These are phyloP conservation scores for Arbutus unedo DNA, from an alignment of 148 eudicot genomes.

Conservation along the genomic window DNA sequence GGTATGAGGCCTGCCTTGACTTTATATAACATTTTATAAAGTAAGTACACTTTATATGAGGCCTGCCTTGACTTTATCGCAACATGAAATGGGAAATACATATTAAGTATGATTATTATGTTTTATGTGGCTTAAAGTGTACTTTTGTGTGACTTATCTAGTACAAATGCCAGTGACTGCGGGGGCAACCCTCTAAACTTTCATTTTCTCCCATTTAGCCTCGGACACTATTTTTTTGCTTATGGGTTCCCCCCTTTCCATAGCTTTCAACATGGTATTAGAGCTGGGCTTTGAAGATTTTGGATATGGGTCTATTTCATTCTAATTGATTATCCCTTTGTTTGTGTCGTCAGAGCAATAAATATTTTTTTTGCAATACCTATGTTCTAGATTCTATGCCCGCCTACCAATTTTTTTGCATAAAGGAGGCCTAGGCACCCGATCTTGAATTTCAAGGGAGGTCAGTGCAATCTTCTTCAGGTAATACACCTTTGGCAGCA, in stretches of 20 bases:
- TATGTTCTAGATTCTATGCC: no score
- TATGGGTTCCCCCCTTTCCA: neutral
- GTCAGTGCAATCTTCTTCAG: no score
- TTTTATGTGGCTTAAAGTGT: neutral
- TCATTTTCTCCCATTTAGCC: neutral
- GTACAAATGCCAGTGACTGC: neutral
- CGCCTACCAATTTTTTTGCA: no score
- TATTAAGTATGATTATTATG: neutral
- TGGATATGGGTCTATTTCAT: neutral
- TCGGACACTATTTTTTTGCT: neutral
- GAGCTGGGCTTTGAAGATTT: neutral
- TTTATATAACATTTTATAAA: no score
- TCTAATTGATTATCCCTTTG: neutral
- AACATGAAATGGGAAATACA: neutral
- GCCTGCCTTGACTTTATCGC: no score
- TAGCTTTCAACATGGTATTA: neutral
- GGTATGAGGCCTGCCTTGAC: neutral
- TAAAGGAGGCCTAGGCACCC: no score
- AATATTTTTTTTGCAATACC: no score
- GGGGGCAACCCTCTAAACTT: neutral
- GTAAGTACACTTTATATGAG: no score
- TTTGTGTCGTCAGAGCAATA: no score
- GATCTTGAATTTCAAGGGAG: no score
- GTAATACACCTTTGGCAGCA: slow-evolving; percentile 12
- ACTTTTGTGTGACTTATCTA: neutral